Evolutionary conservation across 164 flowering plant species (phyloP), one percentile per base, ranked within the genome.

Genomic region (Berberis vulgaris): DNA sequence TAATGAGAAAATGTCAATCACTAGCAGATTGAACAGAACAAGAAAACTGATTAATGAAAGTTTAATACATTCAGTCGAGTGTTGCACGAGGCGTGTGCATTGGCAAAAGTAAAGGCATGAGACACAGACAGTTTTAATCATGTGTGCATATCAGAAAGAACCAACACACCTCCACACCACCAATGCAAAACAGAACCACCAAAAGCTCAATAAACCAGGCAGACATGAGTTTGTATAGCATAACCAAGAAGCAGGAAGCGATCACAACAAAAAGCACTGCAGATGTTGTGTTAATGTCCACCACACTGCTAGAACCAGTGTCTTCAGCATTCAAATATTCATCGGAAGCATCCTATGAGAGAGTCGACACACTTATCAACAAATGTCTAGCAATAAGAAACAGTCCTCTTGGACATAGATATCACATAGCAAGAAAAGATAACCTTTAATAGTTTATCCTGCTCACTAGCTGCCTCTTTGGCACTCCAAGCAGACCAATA

Each of bases 401-500:
- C 13, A 7, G 0, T 66, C 13, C 45, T 57, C 7, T 44, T 55
- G 58, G 41, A 46, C 4, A 57, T 38, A 40, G n/a, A 49, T 1
- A 59, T 62, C 49, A 62, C 4, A 12, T 12, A 49, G 13, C 9
- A 6, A 10, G 10, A n/a, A 11, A 45, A 57, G 58, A 46, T 61
- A 26, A 95, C 99, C 95, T 91, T 89, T 46, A 89, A 65, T 44
- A 88, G 73, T 72, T 89, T 88, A 62, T 91, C 99, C 63, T 86
- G 91, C 71, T 91, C 98, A 63, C 88, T 79, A 66, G 84, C 83
- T 74, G 97, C 98, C 78, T 91, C 99, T 69, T 84, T 80, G 45
- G 99, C 87, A 71, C 78, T 85, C 92, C 96, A 86, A 54, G 97
- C 97, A 72, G 99, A 95, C 99, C 99, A 95, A 76, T 83, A 95